A percentile compares a stretch with the other conserved stretches of the same genome.
Evolutionary conservation across 257 asterid species (phyloP).

Genomic region (Solanum tarapatanum): DNA sequence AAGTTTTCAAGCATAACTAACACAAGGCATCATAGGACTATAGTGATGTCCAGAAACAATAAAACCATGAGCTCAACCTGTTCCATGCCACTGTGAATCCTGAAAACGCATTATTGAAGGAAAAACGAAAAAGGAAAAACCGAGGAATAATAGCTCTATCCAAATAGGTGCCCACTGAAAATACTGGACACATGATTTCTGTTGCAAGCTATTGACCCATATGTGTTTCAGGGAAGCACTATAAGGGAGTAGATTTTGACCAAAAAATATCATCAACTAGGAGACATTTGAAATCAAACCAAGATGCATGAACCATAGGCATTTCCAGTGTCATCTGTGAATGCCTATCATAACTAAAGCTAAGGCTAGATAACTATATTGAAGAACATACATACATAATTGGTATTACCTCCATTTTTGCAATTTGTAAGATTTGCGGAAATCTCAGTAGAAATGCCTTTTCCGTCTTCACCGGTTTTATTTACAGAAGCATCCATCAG

Average conservation of each 20-base stretch:
- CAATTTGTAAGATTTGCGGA: conserved; percentile 32
- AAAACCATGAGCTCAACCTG: not conserved
- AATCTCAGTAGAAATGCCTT: conserved; percentile 29
- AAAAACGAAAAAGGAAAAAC: not conserved
- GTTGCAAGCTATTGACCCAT: not conserved
- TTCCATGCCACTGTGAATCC: not conserved
- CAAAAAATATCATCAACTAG: not conserved
- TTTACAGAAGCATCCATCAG: conserved; percentile 30
- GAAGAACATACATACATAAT: not conserved
- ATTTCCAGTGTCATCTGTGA: not conserved
- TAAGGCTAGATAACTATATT: not conserved
- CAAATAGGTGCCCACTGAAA: not conserved
- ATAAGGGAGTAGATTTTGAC: not conserved
- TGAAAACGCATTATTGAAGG: not conserved
- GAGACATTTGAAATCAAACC: not conserved
- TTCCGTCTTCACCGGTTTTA: conserved; percentile 32
- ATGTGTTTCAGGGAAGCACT: not conserved
- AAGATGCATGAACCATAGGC: not conserved
- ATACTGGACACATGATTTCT: not conserved
- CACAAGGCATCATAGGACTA: not conserved
- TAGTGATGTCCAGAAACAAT: not conserved
- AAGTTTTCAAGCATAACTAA: not conserved
- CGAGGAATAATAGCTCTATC: not conserved
- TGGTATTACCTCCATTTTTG: conserved; percentile 36
- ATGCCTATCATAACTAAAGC: not conserved